Conservation (phyloP, 352 stramenopile genomes). For the Phytophthora sp. region DNA sequence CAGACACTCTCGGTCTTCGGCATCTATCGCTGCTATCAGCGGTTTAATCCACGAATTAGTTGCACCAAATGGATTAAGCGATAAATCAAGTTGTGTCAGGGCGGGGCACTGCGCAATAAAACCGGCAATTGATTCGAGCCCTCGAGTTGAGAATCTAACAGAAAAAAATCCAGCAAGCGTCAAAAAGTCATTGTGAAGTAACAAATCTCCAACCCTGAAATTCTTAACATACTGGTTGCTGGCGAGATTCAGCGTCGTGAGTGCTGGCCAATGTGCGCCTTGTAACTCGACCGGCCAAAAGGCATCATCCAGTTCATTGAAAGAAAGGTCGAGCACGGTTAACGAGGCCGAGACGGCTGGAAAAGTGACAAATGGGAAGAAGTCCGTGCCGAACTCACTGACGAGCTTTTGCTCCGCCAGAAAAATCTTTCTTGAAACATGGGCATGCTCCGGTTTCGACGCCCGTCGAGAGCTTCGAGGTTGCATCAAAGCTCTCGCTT, state of each 20-base stretch:
- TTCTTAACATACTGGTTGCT: conserved; percentile 52
- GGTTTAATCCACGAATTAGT: conserved; percentile 1
- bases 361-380: conserved; percentile 29
- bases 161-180: too few relatives aligned
- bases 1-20: conserved; percentile 12
- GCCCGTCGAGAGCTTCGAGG: conserved; percentile 4
- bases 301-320: conserved; percentile 50
- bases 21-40: conserved; percentile 13
- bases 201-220: too few relatives aligned
- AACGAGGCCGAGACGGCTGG: conserved; percentile 12
- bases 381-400: conserved; percentile 19
- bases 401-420: conserved; percentile 31
- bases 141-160: conserved; percentile 38
- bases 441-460: background rate
- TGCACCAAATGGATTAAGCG: conserved; percentile 43
- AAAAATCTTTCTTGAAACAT: conserved; percentile 27
- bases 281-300: conserved; percentile 28
- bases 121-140: conserved; percentile 20
- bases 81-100: conserved; percentile 54
- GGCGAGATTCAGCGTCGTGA: conserved; percentile 49
- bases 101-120: conserved; percentile 41
- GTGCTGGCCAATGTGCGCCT: conserved; percentile 26
- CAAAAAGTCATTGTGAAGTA: too few relatives aligned
- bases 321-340: conserved; percentile 54
- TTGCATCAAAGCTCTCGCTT: conserved; percentile 15